A percentile compares a stretch with the other conserved stretches of the same genome.
These are phyloP conservation scores for Euphorbia peplus DNA, from an alignment of 345 rosid species.

Conservation along the genomic window DNA sequence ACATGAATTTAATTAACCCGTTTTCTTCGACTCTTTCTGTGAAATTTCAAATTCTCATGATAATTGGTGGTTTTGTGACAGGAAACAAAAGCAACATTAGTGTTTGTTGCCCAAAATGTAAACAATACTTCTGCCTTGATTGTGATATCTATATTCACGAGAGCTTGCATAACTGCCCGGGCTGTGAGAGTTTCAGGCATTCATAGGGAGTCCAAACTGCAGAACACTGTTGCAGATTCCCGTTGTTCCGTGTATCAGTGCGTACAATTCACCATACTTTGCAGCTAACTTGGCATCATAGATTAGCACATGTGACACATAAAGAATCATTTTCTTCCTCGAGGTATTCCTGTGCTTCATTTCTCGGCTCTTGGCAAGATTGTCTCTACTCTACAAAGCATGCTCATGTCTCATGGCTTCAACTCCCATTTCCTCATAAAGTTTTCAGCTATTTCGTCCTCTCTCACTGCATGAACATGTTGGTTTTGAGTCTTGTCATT, in stretches of 20 bases:
- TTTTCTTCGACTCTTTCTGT: not conserved
- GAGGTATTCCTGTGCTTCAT: too few species aligned
- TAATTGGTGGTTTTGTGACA: conserved; percentile 25
- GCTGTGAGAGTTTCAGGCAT: conserved; percentile 64
- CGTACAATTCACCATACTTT: too few species aligned
- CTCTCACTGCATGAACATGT: too few species aligned
- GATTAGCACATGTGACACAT: too few species aligned
- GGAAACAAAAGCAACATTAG: conserved; percentile 55
- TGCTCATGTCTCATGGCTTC: too few species aligned
- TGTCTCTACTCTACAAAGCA: too few species aligned
- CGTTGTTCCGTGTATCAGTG: not conserved
- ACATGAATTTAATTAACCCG: too few species aligned
- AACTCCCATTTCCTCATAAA: too few species aligned
- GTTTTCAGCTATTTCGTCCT: too few species aligned
- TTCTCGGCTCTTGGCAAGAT: too few species aligned
- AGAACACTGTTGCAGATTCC: not conserved
- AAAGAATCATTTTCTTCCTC: too few species aligned
- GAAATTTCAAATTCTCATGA: not conserved
- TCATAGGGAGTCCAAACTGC: conserved; percentile 5
- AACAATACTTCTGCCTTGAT: conserved; percentile 71
- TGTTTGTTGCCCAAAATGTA: conserved; percentile 69
- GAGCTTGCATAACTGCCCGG: conserved; percentile 93
- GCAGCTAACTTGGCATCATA: too few species aligned
- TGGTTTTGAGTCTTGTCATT: not conserved
- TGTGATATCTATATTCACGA: conserved; percentile 93